Evolutionary conservation across 208 protist genomes (phyloP).

Genomic region (Trypanosoma melophagium): DNA sequence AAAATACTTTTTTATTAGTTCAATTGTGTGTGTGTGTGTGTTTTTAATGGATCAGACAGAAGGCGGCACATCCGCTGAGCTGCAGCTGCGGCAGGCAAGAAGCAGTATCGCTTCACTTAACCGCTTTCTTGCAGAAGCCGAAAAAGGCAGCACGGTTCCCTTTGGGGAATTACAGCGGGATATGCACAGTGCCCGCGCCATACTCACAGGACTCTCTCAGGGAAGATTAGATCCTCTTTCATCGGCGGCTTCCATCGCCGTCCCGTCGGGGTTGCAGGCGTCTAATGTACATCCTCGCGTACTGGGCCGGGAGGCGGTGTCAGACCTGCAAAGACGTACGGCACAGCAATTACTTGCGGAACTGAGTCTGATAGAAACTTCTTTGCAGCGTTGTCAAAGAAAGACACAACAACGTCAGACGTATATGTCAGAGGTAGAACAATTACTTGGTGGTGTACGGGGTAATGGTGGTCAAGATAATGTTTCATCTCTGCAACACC

Average conservation of each 20-base stretch:
- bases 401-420: conserved; percentile 41
- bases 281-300: conserved; percentile 1
- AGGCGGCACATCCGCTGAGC: conserved; percentile 32
- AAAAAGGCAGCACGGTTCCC: conserved; percentile 41
- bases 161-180: conserved; percentile 23
- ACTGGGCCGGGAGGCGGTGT: conserved; percentile 22
- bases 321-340: conserved; percentile 56
- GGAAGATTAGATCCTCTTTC: conserved; percentile 20
- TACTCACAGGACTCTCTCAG: conserved; percentile 33
- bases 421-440: conserved; percentile 38
- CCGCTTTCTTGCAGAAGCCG: conserved; percentile 38
- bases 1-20: not conserved
- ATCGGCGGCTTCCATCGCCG: not conserved
- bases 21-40: not conserved
- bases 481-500: conserved; percentile 45
- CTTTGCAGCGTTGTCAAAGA: conserved; percentile 38
- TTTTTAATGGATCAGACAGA: not conserved
- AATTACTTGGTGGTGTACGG: conserved; percentile 50
- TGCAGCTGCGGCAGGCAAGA: conserved; percentile 50
- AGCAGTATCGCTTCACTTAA: conserved; percentile 37
- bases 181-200: conserved; percentile 23
- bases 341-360: conserved; percentile 69
- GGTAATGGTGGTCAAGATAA: conserved; percentile 30
- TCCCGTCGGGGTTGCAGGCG: not conserved
- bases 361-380: conserved; percentile 51